Conservation (phyloP, 495 filamentous ascomycete genomes). For the Tuber aestivum region DNA sequence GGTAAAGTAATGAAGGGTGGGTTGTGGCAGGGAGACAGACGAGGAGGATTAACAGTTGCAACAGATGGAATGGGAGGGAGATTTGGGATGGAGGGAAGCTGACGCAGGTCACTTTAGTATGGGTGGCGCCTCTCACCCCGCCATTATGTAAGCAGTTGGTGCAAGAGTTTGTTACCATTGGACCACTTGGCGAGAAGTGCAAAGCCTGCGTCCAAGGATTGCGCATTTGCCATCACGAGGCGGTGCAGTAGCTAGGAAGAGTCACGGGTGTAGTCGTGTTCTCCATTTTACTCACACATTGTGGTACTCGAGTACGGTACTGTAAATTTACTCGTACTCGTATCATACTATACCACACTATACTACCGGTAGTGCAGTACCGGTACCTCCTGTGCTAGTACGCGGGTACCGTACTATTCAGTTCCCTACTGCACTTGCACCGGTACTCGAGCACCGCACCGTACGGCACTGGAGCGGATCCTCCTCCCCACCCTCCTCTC, state of each 20-base stretch:
- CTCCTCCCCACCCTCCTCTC: background rate
- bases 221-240: conserved; percentile 17
- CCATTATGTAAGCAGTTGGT: conserved; percentile 28
- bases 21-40: background rate
- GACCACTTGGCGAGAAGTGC: background rate
- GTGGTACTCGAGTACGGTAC: too few relatives aligned
- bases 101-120: conserved; percentile 25
- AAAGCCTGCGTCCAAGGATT: background rate
- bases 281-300: background rate
- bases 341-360: too few relatives aligned
- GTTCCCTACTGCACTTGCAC: too few relatives aligned
- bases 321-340: too few relatives aligned
- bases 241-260: background rate
- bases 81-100: conserved; percentile 23
- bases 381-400: too few relatives aligned
- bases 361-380: too few relatives aligned
- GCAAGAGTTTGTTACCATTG: background rate
- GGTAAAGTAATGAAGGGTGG: background rate
- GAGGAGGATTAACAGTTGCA: background rate
- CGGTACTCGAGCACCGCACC: too few relatives aligned
- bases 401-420: too few relatives aligned
- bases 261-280: background rate
- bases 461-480: background rate
- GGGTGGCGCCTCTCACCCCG: conserved; percentile 30
- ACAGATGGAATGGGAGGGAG: conserved; percentile 12